A percentile compares a stretch with the other conserved stretches of the same genome.
Evolutionary conservation across 2,329 filamentous ascomycete genomes (phyloP).

Genomic region (Hymenoscyphus fructigenus): DNA sequence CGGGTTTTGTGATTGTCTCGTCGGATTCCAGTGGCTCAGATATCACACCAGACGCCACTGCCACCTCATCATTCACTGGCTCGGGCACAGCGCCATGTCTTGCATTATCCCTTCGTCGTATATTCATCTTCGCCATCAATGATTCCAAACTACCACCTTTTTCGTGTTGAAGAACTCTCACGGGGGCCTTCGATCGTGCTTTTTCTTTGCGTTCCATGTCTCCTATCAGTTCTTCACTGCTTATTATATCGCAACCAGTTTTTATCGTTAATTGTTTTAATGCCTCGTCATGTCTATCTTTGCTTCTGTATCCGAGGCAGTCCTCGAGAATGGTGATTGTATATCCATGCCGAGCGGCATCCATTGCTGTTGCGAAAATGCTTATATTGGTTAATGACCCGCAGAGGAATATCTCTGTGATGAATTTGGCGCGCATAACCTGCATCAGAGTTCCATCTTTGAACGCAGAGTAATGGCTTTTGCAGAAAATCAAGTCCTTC

Average conservation of each 20-base stretch:
- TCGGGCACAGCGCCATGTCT: conserved; percentile 3
- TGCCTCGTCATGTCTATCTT: conserved; percentile 57
- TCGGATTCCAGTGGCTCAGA: conserved; percentile 22
- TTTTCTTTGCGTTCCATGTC: conserved; percentile 27
- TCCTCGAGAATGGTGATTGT: conserved; percentile 85
- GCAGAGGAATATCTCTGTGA: conserved; percentile 87
- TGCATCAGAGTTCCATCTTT: conserved; percentile 70
- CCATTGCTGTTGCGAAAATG: conserved; percentile 86
- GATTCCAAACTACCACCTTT: conserved; percentile 26
- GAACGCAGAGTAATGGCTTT: conserved; percentile 88
- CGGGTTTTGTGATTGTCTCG: conserved; percentile 11
- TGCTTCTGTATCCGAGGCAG: conserved; percentile 78
- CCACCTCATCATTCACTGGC: conserved; percentile 15
- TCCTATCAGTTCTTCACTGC: conserved; percentile 30
- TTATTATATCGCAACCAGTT: conserved; percentile 37
- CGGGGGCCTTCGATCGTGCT: conserved; percentile 19
- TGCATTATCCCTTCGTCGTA: conserved; percentile 1
- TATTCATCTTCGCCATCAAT: conserved; percentile 32
- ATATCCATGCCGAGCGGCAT: conserved; percentile 85
- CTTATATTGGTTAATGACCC: conserved; percentile 85
- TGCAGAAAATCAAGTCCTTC: conserved; percentile 54
- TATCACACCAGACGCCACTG: conserved; percentile 19
- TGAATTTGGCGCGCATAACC: conserved; percentile 77
- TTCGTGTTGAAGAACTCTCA: neutral
- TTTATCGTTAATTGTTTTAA: conserved; percentile 31